A percentile compares a stretch with the other conserved stretches of the same genome.
phyloP scores from a whole-genome alignment of 1,284 basidiomycete genomes.

The Ceratobasidium sp. region DNA sequence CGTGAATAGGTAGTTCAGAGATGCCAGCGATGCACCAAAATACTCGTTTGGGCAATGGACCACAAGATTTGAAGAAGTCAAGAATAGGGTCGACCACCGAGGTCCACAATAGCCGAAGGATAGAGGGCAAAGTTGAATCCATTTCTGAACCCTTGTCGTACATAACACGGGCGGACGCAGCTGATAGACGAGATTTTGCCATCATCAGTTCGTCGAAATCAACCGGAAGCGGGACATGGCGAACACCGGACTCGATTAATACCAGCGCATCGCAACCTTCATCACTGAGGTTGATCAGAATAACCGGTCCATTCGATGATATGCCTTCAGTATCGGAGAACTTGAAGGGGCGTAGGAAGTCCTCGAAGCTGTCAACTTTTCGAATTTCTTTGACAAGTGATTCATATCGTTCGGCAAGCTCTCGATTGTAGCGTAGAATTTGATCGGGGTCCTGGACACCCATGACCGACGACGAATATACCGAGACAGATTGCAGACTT shows the following conservation, averaged over 20 bases:
- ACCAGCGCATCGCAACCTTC: slow-evolving; percentile 42
- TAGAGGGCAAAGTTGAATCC: background rate
- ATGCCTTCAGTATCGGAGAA: slow-evolving; percentile 12
- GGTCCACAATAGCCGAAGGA: slow-evolving; percentile 30
- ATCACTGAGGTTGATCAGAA: slow-evolving; percentile 40
- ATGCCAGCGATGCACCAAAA: slow-evolving; percentile 36
- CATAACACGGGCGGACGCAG: background rate
- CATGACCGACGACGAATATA: background rate
- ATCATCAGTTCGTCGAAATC: background rate
- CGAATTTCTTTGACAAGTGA: slow-evolving; percentile 33
- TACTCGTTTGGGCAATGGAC: slow-evolving; percentile 1
- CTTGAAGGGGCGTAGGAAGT: slow-evolving; percentile 37
- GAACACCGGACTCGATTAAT: background rate
- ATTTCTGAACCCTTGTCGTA: background rate
- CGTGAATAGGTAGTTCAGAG: slow-evolving; percentile 40
- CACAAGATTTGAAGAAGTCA: slow-evolving; percentile 21
- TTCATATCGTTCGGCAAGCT: slow-evolving; percentile 29
- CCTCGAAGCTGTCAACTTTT: slow-evolving; percentile 27
- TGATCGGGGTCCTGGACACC: slow-evolving; percentile 18
- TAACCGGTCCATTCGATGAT: slow-evolving; percentile 31
- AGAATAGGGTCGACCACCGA: slow-evolving; percentile 35
- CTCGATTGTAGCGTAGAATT: slow-evolving; percentile 11
- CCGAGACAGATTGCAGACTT: background rate
- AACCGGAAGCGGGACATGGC: slow-evolving; percentile 24
- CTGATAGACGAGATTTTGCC: background rate